phyloP scores from a whole-genome alignment of 177 flowering plant genomes.

The Vitis hybrid region DNA sequence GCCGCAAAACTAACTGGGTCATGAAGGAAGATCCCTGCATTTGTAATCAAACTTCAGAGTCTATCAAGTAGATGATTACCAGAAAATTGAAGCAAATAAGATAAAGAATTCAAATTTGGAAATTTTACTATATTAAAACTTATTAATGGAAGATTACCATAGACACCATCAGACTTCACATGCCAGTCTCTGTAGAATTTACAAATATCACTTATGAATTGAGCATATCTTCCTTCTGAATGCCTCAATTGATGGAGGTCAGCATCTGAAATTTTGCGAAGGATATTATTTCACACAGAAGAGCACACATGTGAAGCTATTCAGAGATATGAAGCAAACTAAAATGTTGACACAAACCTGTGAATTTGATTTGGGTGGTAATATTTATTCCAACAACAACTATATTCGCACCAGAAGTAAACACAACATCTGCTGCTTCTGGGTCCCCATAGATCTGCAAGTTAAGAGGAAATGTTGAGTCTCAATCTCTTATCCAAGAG shows the following conservation, averaged over 20 bases:
- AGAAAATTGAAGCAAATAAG: neutral
- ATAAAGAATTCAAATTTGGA: neutral
- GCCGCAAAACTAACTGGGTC: slow-evolving; percentile 93
- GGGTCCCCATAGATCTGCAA: slow-evolving; percentile 95
- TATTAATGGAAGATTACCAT: slow-evolving; percentile 46
- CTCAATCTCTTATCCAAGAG: neutral
- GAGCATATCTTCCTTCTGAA: slow-evolving; percentile 70
- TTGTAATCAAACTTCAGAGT: neutral
- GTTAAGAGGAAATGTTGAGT: neutral
- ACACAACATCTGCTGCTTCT: slow-evolving; percentile 96
- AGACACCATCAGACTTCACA: slow-evolving; percentile 82
- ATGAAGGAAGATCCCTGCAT: slow-evolving; percentile 85
- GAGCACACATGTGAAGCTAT: neutral
- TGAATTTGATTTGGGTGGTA: slow-evolving; percentile 82
- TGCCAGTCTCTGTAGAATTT: slow-evolving; percentile 94
- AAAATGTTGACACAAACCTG: slow-evolving; percentile 43
- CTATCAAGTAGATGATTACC: neutral
- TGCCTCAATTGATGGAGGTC: slow-evolving; percentile 64
- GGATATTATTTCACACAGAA: neutral
- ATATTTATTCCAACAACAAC: slow-evolving; percentile 90
- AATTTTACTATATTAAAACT: neutral
- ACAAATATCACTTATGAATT: slow-evolving; percentile 63
- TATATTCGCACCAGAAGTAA: slow-evolving; percentile 92
- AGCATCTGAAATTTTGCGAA: slow-evolving; percentile 48
- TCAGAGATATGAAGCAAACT: neutral